phyloP scores from a whole-genome alignment of 2,329 filamentous ascomycete genomes.

The Colletotrichum melonis region DNA sequence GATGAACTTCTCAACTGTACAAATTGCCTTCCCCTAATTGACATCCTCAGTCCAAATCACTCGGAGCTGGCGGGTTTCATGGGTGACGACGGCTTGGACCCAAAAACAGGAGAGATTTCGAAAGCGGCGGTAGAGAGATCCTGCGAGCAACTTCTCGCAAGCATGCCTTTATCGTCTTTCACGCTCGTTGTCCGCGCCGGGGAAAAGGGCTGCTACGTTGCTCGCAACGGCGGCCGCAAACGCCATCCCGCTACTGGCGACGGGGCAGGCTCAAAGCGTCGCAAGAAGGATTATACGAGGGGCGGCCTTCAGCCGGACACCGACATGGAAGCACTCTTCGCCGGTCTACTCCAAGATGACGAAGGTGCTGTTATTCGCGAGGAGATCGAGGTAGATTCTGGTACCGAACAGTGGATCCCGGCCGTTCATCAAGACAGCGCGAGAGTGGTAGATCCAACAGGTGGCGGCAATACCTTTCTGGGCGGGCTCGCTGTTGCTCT shows the following conservation, averaged over 20 bases:
- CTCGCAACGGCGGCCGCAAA: slow-evolving; percentile 66
- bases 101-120: slow-evolving; percentile 65
- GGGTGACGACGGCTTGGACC: slow-evolving; percentile 67
- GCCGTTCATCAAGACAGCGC: slow-evolving; percentile 71
- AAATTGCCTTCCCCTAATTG: slow-evolving; percentile 70
- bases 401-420: slow-evolving; percentile 79
- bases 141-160: slow-evolving; percentile 71
- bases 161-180: slow-evolving; percentile 73
- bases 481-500: slow-evolving; percentile 69
- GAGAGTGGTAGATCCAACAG: slow-evolving; percentile 89
- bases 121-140: slow-evolving; percentile 64
- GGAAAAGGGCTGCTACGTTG: slow-evolving; percentile 77
- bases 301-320: slow-evolving; percentile 69
- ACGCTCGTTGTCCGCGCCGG: slow-evolving; percentile 78
- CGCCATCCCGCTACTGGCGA: slow-evolving; percentile 45
- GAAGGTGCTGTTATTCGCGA: slow-evolving; percentile 66
- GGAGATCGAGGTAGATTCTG: slow-evolving; percentile 71
- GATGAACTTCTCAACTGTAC: slow-evolving; percentile 74
- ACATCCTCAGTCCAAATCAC: slow-evolving; percentile 84
- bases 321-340: slow-evolving; percentile 72
- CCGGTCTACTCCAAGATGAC: slow-evolving; percentile 65
- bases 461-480: slow-evolving; percentile 92
- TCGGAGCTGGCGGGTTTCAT: slow-evolving; percentile 90
- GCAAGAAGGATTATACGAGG: slow-evolving; percentile 58
- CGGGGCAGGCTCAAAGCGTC: slow-evolving; percentile 44